phyloP scores from a whole-genome alignment of 306 rosid species.

The Prinsepia uniflora region DNA sequence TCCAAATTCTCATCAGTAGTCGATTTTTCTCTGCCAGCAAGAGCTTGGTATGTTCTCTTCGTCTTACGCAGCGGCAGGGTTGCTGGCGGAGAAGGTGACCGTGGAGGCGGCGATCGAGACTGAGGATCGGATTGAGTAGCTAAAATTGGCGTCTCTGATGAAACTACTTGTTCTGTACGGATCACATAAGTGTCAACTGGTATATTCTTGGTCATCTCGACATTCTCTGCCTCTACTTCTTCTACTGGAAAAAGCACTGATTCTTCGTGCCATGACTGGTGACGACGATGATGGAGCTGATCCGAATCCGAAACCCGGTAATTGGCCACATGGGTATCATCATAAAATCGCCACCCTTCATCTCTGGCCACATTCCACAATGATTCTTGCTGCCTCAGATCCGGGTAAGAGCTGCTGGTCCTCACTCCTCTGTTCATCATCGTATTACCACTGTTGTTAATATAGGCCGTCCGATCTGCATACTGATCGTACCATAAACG shows the following conservation, averaged over 20 bases:
- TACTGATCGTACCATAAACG: constrained; percentile 44
- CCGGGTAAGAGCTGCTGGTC: constrained; percentile 79
- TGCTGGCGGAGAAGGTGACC: constrained; percentile 35
- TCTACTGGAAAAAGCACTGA: constrained; percentile 16
- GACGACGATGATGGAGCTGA: constrained; percentile 31
- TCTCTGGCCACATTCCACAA: constrained; percentile 34
- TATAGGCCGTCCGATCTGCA: constrained; percentile 40
- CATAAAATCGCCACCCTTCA: constrained; percentile 60
- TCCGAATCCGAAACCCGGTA: constrained; percentile 30
- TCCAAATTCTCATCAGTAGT: background rate
- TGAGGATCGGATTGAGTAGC: background rate
- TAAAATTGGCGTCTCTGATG: background rate
- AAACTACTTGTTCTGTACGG: constrained; percentile 24
- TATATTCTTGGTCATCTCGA: constrained; percentile 20
- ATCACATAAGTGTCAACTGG: constrained; percentile 37
- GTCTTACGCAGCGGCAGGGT: constrained; percentile 13
- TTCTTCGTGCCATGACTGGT: constrained; percentile 22
- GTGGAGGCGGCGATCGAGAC: constrained; percentile 17
- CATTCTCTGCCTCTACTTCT: background rate
- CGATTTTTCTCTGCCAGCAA: constrained; percentile 10
- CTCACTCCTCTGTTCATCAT: constrained; percentile 40
- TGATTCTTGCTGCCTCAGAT: constrained; percentile 76
- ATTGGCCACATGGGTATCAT: constrained; percentile 48
- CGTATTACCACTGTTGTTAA: background rate
- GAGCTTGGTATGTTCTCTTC: constrained; percentile 33